Base-by-base conservation (phyloP, 257 asterid species). In the Rehmannia glutinosa region DNA sequence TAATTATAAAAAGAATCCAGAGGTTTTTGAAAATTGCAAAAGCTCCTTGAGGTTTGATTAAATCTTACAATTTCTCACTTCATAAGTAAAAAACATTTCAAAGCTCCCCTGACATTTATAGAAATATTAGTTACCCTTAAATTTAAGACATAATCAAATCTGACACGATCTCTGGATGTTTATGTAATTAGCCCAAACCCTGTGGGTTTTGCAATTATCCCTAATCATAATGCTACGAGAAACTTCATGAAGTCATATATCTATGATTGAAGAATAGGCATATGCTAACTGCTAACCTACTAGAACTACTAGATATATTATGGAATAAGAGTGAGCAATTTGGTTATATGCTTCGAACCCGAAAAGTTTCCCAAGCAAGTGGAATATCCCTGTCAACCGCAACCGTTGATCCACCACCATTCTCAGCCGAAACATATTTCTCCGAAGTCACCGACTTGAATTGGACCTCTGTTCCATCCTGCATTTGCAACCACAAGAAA, bases 401-500 rank as follows among this genome's bases (percentile, higher is more conserved):
- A 8, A 90, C 76, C 3, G 70, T 38, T 78, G 70, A 77, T 60
- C 94, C 88, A 27, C 97, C 97, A 4, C 96, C 97, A 60, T 85
- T 84, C 11, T 80, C 87, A 8, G 92, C 94, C 4, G 97, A 87
- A 5, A 90, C 72, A 33, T 79, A 87, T 66, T 81, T 90, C 46
- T 84, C 84, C 58, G 45, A 49, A 12, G 81, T 68, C 58, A 84
- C 78, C 12, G 90, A 87, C 62, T 79, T 83, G 21, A 90, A 73
- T 47, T 81, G 89, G 33, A 90, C 80, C 80, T 85, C 86, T 35
- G 94, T 87, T 72, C 97, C 97, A 77, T 90, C 94, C 96, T 90
- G 66, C 82, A 78, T 71, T 64, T n/a, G 77, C 63, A 60, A 61
- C 24, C 66, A 72, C 25, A 74, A 62, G 6, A 72, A 24, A 65